Evolutionary conservation across 176 grass and related monocot genomes (phyloP).

Genomic region (Typha latifolia): DNA sequence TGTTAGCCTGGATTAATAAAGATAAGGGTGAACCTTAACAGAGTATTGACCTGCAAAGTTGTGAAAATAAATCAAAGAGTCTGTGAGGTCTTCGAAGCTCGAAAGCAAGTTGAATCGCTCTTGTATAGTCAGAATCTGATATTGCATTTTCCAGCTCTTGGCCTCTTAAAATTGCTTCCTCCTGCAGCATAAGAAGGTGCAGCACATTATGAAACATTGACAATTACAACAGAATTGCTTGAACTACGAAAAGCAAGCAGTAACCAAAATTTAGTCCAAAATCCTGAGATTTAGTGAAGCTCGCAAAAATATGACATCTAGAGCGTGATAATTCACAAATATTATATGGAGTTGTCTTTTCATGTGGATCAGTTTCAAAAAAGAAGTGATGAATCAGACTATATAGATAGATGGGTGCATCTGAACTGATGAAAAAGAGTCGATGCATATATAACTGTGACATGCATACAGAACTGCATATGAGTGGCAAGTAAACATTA

Average conservation of each 20-base stretch:
- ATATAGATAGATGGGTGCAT: no score
- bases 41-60: conserved; percentile 46
- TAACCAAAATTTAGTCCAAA: no score
- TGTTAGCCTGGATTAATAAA: neutral
- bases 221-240: neutral
- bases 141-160: conserved; percentile 95
- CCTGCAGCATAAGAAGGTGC: conserved; percentile 30
- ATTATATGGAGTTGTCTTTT: no score
- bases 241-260: neutral
- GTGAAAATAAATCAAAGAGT: conserved; percentile 80
- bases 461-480: no score
- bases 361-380: no score
- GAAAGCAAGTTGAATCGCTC: conserved; percentile 87
- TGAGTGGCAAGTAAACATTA: no score
- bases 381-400: no score
- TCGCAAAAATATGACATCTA: no score
- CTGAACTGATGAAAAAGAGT: no score
- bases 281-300: no score
- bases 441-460: no score
- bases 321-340: no score
- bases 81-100: conserved; percentile 82
- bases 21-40: neutral
- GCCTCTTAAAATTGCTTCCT: conserved; percentile 68
- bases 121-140: conserved; percentile 77
- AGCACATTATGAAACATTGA: neutral